Percentiles rank a stretch among this genome's conserved stretches.
Conservation (phyloP, 2,329 filamentous ascomycete genomes). For the Alternaria alternata region DNA sequence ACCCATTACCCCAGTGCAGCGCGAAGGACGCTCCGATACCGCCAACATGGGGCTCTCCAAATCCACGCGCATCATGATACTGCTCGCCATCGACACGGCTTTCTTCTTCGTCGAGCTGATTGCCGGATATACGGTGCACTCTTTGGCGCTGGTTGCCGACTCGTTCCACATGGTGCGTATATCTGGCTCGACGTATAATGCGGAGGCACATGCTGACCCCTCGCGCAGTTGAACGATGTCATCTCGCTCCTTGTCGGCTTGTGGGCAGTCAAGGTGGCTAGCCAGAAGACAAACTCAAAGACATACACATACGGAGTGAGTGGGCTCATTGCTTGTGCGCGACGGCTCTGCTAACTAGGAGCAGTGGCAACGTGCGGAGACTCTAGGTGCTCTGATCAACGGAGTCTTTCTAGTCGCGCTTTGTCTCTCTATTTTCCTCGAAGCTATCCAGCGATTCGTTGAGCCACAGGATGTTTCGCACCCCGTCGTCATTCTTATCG, state of each 20-base stretch:
- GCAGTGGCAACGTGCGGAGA: slow-evolving; percentile 96
- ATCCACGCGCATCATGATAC: slow-evolving; percentile 87
- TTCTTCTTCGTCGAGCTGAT: slow-evolving; percentile 93
- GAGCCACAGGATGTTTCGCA: slow-evolving; percentile 88
- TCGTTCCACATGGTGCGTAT: slow-evolving; percentile 91
- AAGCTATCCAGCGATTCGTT: slow-evolving; percentile 90
- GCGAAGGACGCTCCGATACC: slow-evolving; percentile 14
- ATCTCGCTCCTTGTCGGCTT: slow-evolving; percentile 90
- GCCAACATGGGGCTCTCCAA: slow-evolving; percentile 85
- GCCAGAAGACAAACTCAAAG: slow-evolving; percentile 80
- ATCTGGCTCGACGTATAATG: not conserved
- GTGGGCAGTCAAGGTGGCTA: slow-evolving; percentile 92
- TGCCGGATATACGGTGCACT: slow-evolving; percentile 83
- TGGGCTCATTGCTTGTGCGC: slow-evolving; percentile 23
- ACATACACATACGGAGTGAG: slow-evolving; percentile 93
- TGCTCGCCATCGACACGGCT: slow-evolving; percentile 85
- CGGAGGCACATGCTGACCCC: slow-evolving; percentile 21
- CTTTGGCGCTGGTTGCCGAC: slow-evolving; percentile 92
- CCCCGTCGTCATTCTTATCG: slow-evolving; percentile 85
- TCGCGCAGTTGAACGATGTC: slow-evolving; percentile 85
- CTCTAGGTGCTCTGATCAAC: slow-evolving; percentile 93
- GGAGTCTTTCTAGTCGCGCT: slow-evolving; percentile 97
- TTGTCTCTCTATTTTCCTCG: slow-evolving; percentile 94
- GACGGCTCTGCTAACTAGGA: slow-evolving; percentile 24
- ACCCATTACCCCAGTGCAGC: not conserved